A percentile compares a stretch with the other conserved stretches of the same genome.
These are phyloP conservation scores for Micromonas pusilla DNA, from an alignment of 139 green algal species.

Conservation along the genomic window DNA sequence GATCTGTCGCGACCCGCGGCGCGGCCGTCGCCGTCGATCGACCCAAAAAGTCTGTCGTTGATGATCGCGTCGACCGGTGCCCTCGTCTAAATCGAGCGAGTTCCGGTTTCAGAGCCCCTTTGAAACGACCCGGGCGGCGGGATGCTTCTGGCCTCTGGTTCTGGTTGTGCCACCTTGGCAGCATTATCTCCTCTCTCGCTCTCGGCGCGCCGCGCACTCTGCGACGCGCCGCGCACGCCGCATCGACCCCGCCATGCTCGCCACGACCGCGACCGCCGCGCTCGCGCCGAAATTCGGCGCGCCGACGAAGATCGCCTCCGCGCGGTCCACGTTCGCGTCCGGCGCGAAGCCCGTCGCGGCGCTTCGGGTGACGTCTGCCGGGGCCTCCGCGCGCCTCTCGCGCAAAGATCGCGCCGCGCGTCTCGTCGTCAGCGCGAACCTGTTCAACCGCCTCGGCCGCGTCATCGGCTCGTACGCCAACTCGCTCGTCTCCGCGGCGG, in stretches of 20 bases:
- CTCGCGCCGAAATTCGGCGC: too few relatives aligned
- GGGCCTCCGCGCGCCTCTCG: neutral
- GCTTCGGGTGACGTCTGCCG: neutral
- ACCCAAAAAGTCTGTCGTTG: neutral
- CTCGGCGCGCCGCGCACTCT: neutral
- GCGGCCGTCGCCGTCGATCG: neutral
- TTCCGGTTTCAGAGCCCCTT: neutral
- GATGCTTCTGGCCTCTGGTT: neutral
- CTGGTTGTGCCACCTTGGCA: too few relatives aligned
- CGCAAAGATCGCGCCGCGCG: neutral
- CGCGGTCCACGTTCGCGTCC: neutral
- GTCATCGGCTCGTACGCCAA: constrained; percentile 87
- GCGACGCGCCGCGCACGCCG: too few relatives aligned
- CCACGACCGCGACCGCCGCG: too few relatives aligned
- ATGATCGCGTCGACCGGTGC: neutral
- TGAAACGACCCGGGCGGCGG: too few relatives aligned
- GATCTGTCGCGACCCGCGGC: too few relatives aligned
- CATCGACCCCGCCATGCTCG: too few relatives aligned
- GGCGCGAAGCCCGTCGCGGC: neutral
- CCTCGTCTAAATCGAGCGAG: neutral
- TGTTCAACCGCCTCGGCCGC: constrained; percentile 73
- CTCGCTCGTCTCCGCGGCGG: constrained; percentile 36
- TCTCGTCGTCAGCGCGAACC: constrained; percentile 47
- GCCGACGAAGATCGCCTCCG: too few relatives aligned
- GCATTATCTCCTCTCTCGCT: too few relatives aligned